phyloP scores from a whole-genome alignment of 192 early-diverging fungal species.

The Gaertneriomyces sp. region DNA sequence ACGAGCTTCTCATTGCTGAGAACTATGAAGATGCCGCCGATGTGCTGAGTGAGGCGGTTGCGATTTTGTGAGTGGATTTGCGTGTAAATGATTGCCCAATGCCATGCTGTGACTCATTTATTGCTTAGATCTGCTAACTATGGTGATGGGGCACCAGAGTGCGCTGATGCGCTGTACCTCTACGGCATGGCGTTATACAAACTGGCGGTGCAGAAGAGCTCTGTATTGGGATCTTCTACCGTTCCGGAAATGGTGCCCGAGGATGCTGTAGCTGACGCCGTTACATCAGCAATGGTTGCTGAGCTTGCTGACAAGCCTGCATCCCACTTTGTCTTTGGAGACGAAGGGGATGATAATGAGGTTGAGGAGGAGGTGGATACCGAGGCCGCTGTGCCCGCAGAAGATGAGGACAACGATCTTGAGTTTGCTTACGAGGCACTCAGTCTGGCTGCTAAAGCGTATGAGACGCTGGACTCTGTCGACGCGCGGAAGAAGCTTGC shows the following conservation, averaged over 20 bases:
- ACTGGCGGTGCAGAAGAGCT: slow-evolving; percentile 21
- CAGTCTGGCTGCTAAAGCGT: slow-evolving; percentile 14
- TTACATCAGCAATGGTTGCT: slow-evolving; percentile 14
- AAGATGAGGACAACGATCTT: slow-evolving; percentile 10
- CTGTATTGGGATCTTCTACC: slow-evolving; percentile 10
- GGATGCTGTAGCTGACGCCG: slow-evolving; percentile 9
- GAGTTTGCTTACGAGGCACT: slow-evolving; percentile 25
- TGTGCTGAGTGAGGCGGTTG: slow-evolving; percentile 11
- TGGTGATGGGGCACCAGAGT: slow-evolving; percentile 25
- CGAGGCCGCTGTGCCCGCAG: background rate
- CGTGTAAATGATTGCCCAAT: background rate
- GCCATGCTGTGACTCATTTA: background rate
- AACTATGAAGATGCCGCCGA: slow-evolving; percentile 17
- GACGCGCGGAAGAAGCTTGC: slow-evolving; percentile 4
- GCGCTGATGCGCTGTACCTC: slow-evolving; percentile 18
- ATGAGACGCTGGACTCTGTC: background rate
- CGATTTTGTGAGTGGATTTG: slow-evolving; percentile 11
- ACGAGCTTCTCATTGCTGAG: slow-evolving; percentile 2
- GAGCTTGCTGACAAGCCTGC: slow-evolving; percentile 13
- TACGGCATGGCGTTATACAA: slow-evolving; percentile 24
- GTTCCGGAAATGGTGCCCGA: background rate
- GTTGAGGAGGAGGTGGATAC: background rate
- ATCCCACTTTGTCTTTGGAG: slow-evolving; percentile 13
- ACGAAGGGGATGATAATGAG: slow-evolving; percentile 10
- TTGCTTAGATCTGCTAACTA: slow-evolving; percentile 19